Evolutionary conservation across 257 asterid genomes (phyloP).

Genomic region (Nicotiana tabacum): DNA sequence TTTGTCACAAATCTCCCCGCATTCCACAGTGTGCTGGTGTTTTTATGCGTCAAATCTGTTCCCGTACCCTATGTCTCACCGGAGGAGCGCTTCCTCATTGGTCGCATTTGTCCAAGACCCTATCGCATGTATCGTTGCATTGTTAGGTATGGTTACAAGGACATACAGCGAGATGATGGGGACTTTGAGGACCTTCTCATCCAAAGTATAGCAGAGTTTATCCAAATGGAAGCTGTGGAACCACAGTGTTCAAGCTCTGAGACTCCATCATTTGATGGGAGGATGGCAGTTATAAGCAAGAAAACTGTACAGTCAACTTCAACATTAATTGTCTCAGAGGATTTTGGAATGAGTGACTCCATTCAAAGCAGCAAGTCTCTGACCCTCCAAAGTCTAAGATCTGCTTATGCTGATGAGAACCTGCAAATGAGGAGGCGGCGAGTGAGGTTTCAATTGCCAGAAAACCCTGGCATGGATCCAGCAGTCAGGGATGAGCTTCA

Average conservation of each 20-base stretch:
- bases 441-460: background rate
- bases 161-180: slow-evolving; percentile 30
- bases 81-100: slow-evolving; percentile 43
- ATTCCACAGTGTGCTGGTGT: slow-evolving; percentile 50
- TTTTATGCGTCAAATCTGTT: slow-evolving; percentile 48
- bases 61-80: slow-evolving; percentile 42
- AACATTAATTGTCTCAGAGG: background rate
- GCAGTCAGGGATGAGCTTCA: slow-evolving; percentile 20
- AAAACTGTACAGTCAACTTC: slow-evolving; percentile 17
- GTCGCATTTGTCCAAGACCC: slow-evolving; percentile 38
- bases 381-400: slow-evolving; percentile 11
- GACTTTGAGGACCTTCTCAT: slow-evolving; percentile 41
- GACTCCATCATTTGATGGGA: slow-evolving; percentile 9
- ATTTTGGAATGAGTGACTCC: background rate
- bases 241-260: slow-evolving; percentile 5
- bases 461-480: slow-evolving; percentile 4
- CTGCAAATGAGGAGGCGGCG: background rate
- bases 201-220: slow-evolving; percentile 30
- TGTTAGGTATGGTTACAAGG: slow-evolving; percentile 54
- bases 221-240: slow-evolving; percentile 22
- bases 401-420: slow-evolving; percentile 7
- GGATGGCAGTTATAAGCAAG: slow-evolving; percentile 8
- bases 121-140: slow-evolving; percentile 52
- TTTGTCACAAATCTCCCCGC: slow-evolving; percentile 62
- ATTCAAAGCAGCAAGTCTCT: slow-evolving; percentile 5